phyloP scores from a whole-genome alignment of 2,329 filamentous ascomycete genomes.

The Phoma sp. region DNA sequence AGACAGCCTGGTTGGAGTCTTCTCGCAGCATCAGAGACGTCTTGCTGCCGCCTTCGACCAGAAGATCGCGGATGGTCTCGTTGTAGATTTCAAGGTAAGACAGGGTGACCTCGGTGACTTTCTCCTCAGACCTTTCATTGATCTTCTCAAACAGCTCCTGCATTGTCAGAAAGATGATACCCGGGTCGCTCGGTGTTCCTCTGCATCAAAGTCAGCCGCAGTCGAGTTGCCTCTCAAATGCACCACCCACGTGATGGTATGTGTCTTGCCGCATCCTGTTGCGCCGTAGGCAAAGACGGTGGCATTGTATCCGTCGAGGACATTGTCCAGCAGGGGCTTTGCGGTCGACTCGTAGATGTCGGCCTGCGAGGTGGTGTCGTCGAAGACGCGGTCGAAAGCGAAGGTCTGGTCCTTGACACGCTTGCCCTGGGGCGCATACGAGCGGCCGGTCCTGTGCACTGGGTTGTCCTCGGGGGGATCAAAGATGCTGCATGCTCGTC shows the following conservation, averaged over 20 bases:
- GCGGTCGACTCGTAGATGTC: slow-evolving; percentile 97
- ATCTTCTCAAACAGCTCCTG: slow-evolving; percentile 98
- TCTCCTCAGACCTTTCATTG: slow-evolving; percentile 82
- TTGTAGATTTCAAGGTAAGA: slow-evolving; percentile 99
- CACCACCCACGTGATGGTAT: slow-evolving; percentile 73
- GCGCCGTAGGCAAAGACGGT: slow-evolving; percentile 98
- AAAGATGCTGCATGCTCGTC: slow-evolving; percentile 73
- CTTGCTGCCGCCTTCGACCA: slow-evolving; percentile 85
- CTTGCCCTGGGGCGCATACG: slow-evolving; percentile 75
- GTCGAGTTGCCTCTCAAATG: slow-evolving; percentile 52
- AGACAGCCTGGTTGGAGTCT: slow-evolving; percentile 91
- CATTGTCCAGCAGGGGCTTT: slow-evolving; percentile 86
- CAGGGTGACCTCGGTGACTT: slow-evolving; percentile 86
- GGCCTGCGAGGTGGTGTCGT: slow-evolving; percentile 89
- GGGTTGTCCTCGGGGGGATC: slow-evolving; percentile 96
- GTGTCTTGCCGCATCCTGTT: slow-evolving; percentile 97
- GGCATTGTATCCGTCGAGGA: slow-evolving; percentile 97
- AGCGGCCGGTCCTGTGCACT: slow-evolving; percentile 84
- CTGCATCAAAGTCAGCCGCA: slow-evolving; percentile 36
- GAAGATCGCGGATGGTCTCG: slow-evolving; percentile 93
- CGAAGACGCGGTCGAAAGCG: slow-evolving; percentile 94
- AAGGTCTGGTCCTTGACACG: slow-evolving; percentile 98
- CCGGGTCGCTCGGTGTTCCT: slow-evolving; percentile 88
- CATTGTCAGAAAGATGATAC: slow-evolving; percentile 99
- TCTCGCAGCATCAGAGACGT: slow-evolving; percentile 89